Conservation (phyloP, 306 rosid genomes). For the Elaeagnus macrophylla region DNA sequence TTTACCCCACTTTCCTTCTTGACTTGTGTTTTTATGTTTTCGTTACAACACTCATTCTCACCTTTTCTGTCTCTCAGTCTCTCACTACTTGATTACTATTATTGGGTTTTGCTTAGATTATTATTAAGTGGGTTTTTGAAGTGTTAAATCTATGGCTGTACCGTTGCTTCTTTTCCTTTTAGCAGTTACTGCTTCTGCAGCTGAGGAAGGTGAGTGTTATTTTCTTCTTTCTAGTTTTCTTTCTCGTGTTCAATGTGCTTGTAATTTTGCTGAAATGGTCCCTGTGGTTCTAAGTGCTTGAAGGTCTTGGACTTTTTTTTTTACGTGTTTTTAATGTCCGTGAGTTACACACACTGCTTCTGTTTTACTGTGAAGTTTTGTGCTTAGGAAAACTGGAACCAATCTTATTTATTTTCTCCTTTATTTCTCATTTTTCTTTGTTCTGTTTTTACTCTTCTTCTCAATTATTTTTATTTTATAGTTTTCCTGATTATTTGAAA, state of each 20-base stretch:
- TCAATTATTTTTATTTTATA: too few species aligned
- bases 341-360: background rate
- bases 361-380: background rate
- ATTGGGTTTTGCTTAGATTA: constrained; percentile 25
- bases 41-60: constrained; percentile 16
- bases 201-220: constrained; percentile 60
- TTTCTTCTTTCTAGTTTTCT: background rate
- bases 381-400: constrained; percentile 5
- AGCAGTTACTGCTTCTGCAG: constrained; percentile 32
- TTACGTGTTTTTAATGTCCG: too few species aligned
- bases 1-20: constrained; percentile 26
- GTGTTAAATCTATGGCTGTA: constrained; percentile 42
- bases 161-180: constrained; percentile 45
- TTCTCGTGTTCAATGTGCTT: too few species aligned
- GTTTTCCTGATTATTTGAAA: too few species aligned
- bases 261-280: too few species aligned
- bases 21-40: constrained; percentile 15
- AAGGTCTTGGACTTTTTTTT: background rate
- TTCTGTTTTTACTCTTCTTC: background rate
- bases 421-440: background rate
- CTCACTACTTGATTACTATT: constrained; percentile 26
- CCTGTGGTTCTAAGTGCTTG: background rate
- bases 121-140: background rate
- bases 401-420: background rate
- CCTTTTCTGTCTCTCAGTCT: constrained; percentile 12